A percentile compares a stretch with the other conserved stretches of the same genome.
Conservation (phyloP, 768 basidiomycete species). For the Pisolithus orientalis region DNA sequence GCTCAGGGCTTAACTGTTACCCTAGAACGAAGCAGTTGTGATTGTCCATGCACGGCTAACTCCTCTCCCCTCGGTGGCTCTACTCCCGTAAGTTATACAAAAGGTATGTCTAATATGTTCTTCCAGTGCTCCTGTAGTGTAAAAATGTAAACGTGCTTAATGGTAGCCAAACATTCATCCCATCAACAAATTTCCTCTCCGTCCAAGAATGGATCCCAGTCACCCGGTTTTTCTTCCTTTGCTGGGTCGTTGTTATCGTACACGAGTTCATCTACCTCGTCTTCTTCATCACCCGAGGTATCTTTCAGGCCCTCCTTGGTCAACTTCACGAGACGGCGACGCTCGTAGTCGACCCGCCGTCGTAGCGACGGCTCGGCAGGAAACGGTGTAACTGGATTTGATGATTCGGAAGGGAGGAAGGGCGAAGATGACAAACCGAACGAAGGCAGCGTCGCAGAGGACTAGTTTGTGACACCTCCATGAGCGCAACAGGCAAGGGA, state of each 20-base stretch:
- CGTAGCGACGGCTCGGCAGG: constrained; percentile 20
- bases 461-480: constrained; percentile 7
- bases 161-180: background rate
- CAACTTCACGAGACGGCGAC: constrained; percentile 21
- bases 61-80: too few species aligned
- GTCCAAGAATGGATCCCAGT: constrained; percentile 26
- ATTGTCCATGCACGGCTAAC: too few species aligned
- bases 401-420: constrained; percentile 13
- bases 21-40: too few species aligned
- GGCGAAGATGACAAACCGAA: constrained; percentile 21
- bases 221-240: constrained; percentile 22
- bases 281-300: constrained; percentile 19
- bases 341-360: constrained; percentile 26
- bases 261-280: constrained; percentile 13
- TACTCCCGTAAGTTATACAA: background rate
- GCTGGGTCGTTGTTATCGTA: constrained; percentile 15
- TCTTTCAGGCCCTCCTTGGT: constrained; percentile 25
- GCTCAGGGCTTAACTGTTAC: too few species aligned
- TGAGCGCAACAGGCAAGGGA: background rate
- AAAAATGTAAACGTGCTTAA: background rate
- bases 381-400: constrained; percentile 26
- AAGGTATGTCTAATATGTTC: background rate
- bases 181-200: constrained; percentile 17
- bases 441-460: constrained; percentile 22
- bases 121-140: background rate